Percentiles rank a stretch among this genome's conserved stretches.
Conservation (phyloP, 2,329 filamentous ascomycete species). For the Fragosphaeria purpurea region DNA sequence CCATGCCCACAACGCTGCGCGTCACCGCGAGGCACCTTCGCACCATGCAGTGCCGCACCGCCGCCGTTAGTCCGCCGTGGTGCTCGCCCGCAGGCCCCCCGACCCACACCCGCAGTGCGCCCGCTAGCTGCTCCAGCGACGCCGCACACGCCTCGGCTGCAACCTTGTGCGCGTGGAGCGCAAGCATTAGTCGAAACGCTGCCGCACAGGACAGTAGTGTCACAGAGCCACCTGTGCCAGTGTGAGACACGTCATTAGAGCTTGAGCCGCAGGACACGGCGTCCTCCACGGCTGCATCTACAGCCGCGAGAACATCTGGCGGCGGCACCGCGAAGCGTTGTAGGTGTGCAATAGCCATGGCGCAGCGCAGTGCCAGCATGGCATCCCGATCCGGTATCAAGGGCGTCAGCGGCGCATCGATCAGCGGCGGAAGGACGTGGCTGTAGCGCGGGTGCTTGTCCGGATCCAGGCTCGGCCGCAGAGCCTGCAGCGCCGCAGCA, state of each 20-base stretch:
- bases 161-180: conserved; percentile 36
- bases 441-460: conserved; percentile 22
- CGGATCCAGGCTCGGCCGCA: conserved; percentile 31
- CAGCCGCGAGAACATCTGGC: conserved; percentile 34
- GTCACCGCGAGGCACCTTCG: conserved; percentile 46
- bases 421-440: conserved; percentile 28
- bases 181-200: conserved; percentile 47
- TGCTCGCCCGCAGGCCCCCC: conserved; percentile 41
- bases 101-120: conserved; percentile 50
- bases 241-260: conserved; percentile 20
- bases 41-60: conserved; percentile 44
- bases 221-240: conserved; percentile 23
- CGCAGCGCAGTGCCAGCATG: conserved; percentile 47
- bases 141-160: conserved; percentile 36
- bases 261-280: background rate
- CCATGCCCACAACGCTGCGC: conserved; percentile 49
- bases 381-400: conserved; percentile 40
- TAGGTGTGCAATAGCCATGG: conserved; percentile 51
- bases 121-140: conserved; percentile 47
- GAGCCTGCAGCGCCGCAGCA: conserved; percentile 42
- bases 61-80: conserved; percentile 38
- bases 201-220: conserved; percentile 51
- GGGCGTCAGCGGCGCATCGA: conserved; percentile 32
- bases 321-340: conserved; percentile 33
- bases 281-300: conserved; percentile 38